Evolutionary conservation across 2,329 filamentous ascomycete genomes (phyloP), one percentile per base, ranked within the genome.

Genomic region (Calonectria fujianensis): DNA sequence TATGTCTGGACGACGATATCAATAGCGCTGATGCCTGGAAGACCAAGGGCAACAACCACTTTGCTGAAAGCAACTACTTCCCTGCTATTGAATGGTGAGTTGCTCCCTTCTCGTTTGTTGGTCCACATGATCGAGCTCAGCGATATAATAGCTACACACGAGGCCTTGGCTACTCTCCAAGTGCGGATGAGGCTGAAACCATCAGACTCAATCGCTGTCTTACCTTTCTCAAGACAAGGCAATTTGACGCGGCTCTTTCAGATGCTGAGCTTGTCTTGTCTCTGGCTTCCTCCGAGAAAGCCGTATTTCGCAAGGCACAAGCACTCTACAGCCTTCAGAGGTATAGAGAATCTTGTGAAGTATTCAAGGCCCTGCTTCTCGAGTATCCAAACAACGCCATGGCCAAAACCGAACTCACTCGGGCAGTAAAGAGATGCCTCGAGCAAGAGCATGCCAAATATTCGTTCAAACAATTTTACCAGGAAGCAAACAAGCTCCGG

Each of bases 241-340:
- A 1, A 74, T 87, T 2, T 20, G 57, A 63, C 11, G 35, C 57
- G 1, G 57, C 16, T 10, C 35, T 63, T 10, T 29, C 24, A 6
- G 57, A 63, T 4, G 7, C 27, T 18, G 24, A 41, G 0, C 27
- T 10, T 14, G 3, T 4, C 27, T 10, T 14, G 3, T 29, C 6
- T 39, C 66, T 0, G 85, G 85, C 75, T 0, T 75, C 80, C 0
- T 82, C 83, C 0, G 88, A 90, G 63, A 90, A 89, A 75, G 82
- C 82, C 0, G 81, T 88, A 3, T 88, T 86, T 74, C 85, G 88
- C 1, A 84, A 88, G 64, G 84, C 86, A 0, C 85, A 83, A 70
- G 88, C 88, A 0, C 81, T 88, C 0, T 90, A 90, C 66, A 75
- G 82, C 5, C 84, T 90, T 4, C 75, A 79, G 0, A 79, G 83